A percentile compares a stretch with the other conserved stretches of the same genome.
These are phyloP conservation scores for Massariosphaeria phaeospora DNA, from an alignment of 495 filamentous ascomycete species.

Conservation along the genomic window DNA sequence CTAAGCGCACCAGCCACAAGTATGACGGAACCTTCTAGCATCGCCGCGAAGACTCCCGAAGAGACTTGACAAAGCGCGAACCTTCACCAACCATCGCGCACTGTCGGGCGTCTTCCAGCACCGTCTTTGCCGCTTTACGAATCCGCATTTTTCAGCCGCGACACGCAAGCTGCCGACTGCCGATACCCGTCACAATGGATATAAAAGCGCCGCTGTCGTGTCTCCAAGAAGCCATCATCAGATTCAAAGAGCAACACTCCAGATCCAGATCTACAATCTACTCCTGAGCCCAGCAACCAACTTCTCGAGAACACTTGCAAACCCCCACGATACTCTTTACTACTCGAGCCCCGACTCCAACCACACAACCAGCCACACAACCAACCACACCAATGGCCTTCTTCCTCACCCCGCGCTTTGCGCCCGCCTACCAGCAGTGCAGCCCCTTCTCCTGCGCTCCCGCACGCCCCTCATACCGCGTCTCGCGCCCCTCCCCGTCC, in stretches of 20 bases:
- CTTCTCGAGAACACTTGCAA: too few species aligned
- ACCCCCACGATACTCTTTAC: slow-evolving; percentile 6
- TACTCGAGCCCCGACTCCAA: too few species aligned
- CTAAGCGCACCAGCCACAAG: slow-evolving; percentile 1
- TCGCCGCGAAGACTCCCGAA: background rate
- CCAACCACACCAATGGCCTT: slow-evolving; percentile 23
- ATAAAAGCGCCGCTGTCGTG: slow-evolving; percentile 9
- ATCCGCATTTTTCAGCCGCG: slow-evolving; percentile 13
- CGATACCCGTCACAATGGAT: slow-evolving; percentile 11
- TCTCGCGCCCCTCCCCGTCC: background rate
- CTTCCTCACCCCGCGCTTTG: slow-evolving; percentile 25
- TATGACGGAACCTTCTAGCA: slow-evolving; percentile 15
- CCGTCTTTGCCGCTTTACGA: slow-evolving; percentile 9
- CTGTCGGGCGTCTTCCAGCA: slow-evolving; percentile 18
- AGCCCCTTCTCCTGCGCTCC: slow-evolving; percentile 10
- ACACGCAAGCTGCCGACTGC: slow-evolving; percentile 10
- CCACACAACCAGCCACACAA: background rate
- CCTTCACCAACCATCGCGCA: slow-evolving; percentile 6
- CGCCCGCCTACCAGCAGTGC: slow-evolving; percentile 15
- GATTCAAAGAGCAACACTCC: slow-evolving; percentile 12
- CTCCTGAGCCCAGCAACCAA: slow-evolving; percentile 4
- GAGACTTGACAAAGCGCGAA: slow-evolving; percentile 14
- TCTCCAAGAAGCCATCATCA: slow-evolving; percentile 8
- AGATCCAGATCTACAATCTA: slow-evolving; percentile 15
- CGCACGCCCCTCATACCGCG: slow-evolving; percentile 1